Conservation (phyloP, 352 stramenopile genomes). For the Pythium rhizo-oryzae region DNA sequence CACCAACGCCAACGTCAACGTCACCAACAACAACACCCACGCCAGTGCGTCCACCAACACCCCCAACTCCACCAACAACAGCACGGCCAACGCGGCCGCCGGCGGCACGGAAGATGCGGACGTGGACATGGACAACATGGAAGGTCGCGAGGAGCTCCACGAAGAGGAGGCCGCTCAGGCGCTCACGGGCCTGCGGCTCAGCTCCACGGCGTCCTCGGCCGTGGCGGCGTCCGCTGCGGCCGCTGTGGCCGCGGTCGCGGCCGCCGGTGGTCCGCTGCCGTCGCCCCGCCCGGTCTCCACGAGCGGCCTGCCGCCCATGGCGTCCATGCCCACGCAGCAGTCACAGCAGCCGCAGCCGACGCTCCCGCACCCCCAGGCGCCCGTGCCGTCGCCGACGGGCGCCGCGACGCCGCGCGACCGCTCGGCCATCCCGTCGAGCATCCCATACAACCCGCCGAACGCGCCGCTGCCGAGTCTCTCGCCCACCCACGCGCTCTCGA, state of each 20-base stretch:
- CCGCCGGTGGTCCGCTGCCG: slow-evolving; percentile 12
- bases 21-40: neutral
- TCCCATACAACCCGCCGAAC: slow-evolving; percentile 21
- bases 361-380: neutral
- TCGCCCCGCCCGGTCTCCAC: slow-evolving; percentile 14
- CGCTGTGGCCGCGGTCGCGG: slow-evolving; percentile 22
- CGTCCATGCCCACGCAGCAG: neutral
- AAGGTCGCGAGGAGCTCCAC: slow-evolving; percentile 38
- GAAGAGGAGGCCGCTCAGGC: slow-evolving; percentile 72
- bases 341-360: neutral
- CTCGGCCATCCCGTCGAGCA: slow-evolving; percentile 22
- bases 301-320: slow-evolving; percentile 10
- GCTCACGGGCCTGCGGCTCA: slow-evolving; percentile 65
- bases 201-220: slow-evolving; percentile 21
- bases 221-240: slow-evolving; percentile 23
- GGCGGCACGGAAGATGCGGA: neutral
- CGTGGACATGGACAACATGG: slow-evolving; percentile 14
- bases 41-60: neutral
- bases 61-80: neutral
- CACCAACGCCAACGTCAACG: too few relatives aligned
- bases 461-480: slow-evolving; percentile 24
- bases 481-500: slow-evolving; percentile 31
- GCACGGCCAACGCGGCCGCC: neutral
- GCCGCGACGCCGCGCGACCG: slow-evolving; percentile 18
- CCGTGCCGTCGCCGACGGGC: slow-evolving; percentile 4